Base-by-base conservation (phyloP, 768 basidiomycete species). In the Termitomyces eurrhizus region DNA sequence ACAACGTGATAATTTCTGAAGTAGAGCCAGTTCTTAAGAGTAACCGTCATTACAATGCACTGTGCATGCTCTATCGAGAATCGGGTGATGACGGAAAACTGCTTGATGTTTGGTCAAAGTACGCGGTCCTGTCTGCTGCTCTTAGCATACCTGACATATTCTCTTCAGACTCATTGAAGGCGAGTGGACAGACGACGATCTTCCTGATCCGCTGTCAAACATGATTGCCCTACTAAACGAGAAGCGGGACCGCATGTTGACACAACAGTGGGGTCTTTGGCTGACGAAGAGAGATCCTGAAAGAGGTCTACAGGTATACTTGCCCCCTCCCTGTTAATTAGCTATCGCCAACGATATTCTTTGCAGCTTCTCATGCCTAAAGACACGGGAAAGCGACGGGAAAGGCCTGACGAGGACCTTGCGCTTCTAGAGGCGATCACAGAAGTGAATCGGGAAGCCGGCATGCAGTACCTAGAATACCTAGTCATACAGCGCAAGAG, bases 201-300 rank as follows among this genome's bases (percentile, higher is more conserved):
- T 91, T 55, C 69, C 74, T 21, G 85, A 92, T 63, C 89, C 92
- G 1, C 67, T 88, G 7, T 75, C 78, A 2, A 78, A 85, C 58
- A 84, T 90, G 73, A 74, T 89, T 37, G 65, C 74, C 11, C 69
- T 90, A 14, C 73, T 95, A 5, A 75, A 72, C 6, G 80, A 82
- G 49, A 83, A 81, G 60, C 82, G 78, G 60, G 87, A 92, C 66
- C 81, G 83, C 29, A 67, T 74, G 3, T 67, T 93, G 56, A 83
- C 85, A 4, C 86, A 89, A 62, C 80, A 82, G 55, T 95, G 93
- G 86, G 89, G 84, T 3, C 73, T 92, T 8, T 96, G 95, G 94
- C 73, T 97, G 24, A 80, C 86, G 2, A 83, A 81, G 64, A 80
- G 81, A 41, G 86, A 92, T 71, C 76, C 84, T 0, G 86, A 89